These are phyloP conservation scores for Alliaria petiolata DNA, from an alignment of 345 rosid genomes.

Conservation along the genomic window DNA sequence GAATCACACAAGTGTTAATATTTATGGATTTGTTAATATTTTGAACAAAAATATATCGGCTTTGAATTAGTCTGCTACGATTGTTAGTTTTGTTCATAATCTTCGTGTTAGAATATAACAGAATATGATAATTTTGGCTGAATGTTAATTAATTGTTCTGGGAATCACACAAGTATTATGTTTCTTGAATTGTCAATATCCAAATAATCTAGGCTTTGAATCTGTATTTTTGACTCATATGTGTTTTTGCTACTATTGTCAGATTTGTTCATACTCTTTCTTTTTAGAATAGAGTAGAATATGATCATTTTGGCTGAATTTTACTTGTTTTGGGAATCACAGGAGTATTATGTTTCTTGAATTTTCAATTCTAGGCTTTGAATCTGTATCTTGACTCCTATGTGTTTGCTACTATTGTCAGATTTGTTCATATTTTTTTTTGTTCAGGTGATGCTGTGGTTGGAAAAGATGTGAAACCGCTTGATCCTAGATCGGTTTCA, in stretches of 20 bases:
- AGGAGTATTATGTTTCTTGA: not conserved
- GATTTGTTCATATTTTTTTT: conserved; percentile 6
- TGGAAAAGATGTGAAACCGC: conserved; percentile 52
- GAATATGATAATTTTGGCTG: too few relatives aligned
- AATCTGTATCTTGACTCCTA: too few relatives aligned
- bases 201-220: not conserved
- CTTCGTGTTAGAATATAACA: too few relatives aligned
- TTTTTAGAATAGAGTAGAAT: not conserved
- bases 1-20: too few relatives aligned
- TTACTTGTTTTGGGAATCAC: not conserved
- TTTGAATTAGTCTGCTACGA: too few relatives aligned
- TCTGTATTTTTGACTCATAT: not conserved
- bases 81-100: too few relatives aligned
- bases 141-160: too few relatives aligned
- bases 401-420: not conserved
- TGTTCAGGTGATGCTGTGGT: conserved; percentile 65
- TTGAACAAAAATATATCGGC: too few relatives aligned
- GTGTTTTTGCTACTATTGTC: too few relatives aligned
- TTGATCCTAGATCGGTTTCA: conserved; percentile 49
- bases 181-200: not conserved
- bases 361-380: too few relatives aligned
- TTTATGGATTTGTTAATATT: too few relatives aligned
- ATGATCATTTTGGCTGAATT: not conserved
- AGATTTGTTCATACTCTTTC: not conserved
- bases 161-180: not conserved